Percentiles rank a stretch among this genome's conserved stretches.
These are phyloP conservation scores for Candida quercuum DNA, from an alignment of 805 yeast genomes.

Conservation along the genomic window DNA sequence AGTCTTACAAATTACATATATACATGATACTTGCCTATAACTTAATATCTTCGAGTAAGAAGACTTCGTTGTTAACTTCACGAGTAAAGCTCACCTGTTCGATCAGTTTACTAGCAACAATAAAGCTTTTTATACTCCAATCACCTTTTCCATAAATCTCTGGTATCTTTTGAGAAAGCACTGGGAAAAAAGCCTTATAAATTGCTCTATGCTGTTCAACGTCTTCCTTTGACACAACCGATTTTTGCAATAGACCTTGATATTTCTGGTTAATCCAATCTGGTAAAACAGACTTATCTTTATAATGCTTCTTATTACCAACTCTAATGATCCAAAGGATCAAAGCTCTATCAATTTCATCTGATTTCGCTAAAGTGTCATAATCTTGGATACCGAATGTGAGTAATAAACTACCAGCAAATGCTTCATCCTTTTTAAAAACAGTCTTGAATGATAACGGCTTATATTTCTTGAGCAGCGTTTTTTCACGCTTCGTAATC, in stretches of 20 bases:
- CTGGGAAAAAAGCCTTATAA: slow-evolving; percentile 49
- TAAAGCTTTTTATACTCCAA: slow-evolving; percentile 37
- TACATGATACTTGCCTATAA: background rate
- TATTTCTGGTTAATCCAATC: slow-evolving; percentile 43
- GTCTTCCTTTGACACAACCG: slow-evolving; percentile 44
- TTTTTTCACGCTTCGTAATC: slow-evolving; percentile 41
- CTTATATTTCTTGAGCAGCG: slow-evolving; percentile 37
- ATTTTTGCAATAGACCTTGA: slow-evolving; percentile 29
- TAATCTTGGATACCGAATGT: slow-evolving; percentile 52
- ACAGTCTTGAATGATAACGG: slow-evolving; percentile 50
- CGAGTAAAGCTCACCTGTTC: slow-evolving; percentile 44
- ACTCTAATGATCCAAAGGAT: slow-evolving; percentile 60
- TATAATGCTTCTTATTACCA: slow-evolving; percentile 36
- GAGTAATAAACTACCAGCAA: slow-evolving; percentile 48
- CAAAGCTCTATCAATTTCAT: slow-evolving; percentile 52
- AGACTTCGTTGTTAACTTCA: slow-evolving; percentile 29
- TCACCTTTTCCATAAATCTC: slow-evolving; percentile 48
- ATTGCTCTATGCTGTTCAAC: slow-evolving; percentile 47
- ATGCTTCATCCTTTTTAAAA: slow-evolving; percentile 48
- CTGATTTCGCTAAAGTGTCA: slow-evolving; percentile 41
- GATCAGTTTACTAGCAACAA: slow-evolving; percentile 45
- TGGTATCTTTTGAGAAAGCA: slow-evolving; percentile 43
- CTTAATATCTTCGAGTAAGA: slow-evolving; percentile 24
- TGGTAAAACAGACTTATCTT: slow-evolving; percentile 32
- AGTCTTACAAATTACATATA: background rate